Conservation (phyloP, 371 early-diverging fungal species). For the Mucor piriformis region DNA sequence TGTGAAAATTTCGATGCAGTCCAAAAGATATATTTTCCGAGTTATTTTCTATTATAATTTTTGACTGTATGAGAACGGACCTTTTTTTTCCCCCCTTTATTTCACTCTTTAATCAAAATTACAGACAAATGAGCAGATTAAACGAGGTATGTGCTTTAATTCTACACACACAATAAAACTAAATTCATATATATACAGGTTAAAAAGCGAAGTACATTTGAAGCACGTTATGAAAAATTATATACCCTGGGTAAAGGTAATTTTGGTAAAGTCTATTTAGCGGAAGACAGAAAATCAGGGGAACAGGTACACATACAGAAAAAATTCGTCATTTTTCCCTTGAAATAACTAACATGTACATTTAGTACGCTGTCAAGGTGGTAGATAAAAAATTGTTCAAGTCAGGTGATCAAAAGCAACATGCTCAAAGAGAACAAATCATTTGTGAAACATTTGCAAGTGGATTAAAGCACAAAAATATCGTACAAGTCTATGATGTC, state of each 20-base stretch:
- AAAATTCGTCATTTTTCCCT: no score
- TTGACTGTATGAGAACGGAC: background rate
- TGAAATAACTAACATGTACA: background rate
- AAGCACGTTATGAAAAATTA: conserved; percentile 37
- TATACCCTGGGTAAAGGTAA: conserved; percentile 81
- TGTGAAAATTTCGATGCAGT: conserved; percentile 24
- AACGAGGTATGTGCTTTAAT: conserved; percentile 21
- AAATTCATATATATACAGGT: background rate
- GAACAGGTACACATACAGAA: conserved; percentile 60
- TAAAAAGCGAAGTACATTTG: conserved; percentile 13
- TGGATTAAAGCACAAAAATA: conserved; percentile 82
- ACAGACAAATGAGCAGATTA: conserved; percentile 12
- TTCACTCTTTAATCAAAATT: background rate
- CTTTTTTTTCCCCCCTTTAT: conserved; percentile 9
- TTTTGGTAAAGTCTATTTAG: conserved; percentile 84
- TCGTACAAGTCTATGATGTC: conserved; percentile 88
- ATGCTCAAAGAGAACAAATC: conserved; percentile 63
- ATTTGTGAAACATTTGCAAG: conserved; percentile 62
- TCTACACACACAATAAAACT: background rate
- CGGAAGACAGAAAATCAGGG: conserved; percentile 51
- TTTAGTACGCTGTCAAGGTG: conserved; percentile 66
- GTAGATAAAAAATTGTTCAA: conserved; percentile 60
- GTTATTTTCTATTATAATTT: conserved; percentile 4
- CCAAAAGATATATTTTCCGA: conserved; percentile 29
- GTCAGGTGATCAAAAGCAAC: conserved; percentile 54